These are phyloP conservation scores for Globisporangium spiculum DNA, from an alignment of 352 stramenopile genomes.

Conservation along the genomic window DNA sequence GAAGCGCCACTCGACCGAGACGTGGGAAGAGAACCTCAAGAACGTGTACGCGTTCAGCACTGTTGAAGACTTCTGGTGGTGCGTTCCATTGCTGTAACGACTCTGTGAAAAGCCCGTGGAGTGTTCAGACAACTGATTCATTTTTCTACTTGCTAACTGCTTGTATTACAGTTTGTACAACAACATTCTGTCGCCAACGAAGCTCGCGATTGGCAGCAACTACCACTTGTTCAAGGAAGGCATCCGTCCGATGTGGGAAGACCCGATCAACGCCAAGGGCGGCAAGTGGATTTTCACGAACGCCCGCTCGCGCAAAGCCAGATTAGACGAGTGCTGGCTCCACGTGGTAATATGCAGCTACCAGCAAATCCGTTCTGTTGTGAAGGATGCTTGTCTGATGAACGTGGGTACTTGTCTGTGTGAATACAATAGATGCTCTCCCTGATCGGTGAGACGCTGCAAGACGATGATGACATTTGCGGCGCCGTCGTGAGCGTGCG, in stretches of 20 bases:
- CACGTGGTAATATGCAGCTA: conserved; percentile 71
- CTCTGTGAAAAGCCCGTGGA: neutral
- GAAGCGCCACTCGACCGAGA: conserved; percentile 85
- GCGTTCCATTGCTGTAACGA: conserved; percentile 14
- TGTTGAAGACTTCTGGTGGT: conserved; percentile 97
- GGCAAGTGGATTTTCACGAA: conserved; percentile 98
- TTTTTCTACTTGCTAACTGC: neutral
- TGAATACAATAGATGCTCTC: conserved; percentile 80
- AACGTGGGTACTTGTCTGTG: neutral
- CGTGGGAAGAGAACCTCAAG: conserved; percentile 90
- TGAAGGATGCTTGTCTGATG: neutral
- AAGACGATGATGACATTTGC: conserved; percentile 93
- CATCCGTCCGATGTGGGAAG: conserved; percentile 97
- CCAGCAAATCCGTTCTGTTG: neutral
- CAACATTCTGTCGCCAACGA: conserved; percentile 90
- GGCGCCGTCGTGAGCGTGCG: conserved; percentile 95
- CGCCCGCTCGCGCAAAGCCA: conserved; percentile 89
- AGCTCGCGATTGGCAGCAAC: conserved; percentile 92
- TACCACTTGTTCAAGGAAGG: conserved; percentile 98
- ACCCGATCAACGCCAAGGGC: conserved; percentile 92
- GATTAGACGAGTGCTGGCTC: conserved; percentile 95
- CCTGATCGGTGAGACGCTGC: conserved; percentile 94
- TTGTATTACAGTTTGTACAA: conserved; percentile 81
- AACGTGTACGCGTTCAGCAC: conserved; percentile 94
- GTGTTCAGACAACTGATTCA: neutral